These are phyloP conservation scores for Boehmeria nivea DNA, from an alignment of 306 rosid genomes.

Conservation along the genomic window DNA sequence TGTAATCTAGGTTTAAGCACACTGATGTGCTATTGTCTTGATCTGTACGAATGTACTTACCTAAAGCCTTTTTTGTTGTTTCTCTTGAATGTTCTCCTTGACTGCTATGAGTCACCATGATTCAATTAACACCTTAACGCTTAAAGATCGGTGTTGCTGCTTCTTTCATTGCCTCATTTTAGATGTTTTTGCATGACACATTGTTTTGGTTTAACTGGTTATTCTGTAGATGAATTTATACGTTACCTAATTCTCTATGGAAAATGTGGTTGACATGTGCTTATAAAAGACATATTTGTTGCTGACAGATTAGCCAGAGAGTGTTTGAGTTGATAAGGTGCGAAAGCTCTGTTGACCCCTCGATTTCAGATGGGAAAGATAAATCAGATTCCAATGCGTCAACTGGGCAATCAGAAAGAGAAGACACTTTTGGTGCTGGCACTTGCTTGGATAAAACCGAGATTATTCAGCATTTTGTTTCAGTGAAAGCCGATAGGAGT, in stretches of 20 bases:
- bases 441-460: conserved; percentile 26
- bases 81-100: no score
- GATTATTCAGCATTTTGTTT: conserved; percentile 22
- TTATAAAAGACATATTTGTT: conserved; percentile 16
- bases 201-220: not conserved
- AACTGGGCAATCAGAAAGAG: conserved; percentile 25
- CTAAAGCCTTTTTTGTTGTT: no score
- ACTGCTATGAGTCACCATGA: no score
- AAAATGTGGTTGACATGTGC: not conserved
- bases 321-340: conserved; percentile 64
- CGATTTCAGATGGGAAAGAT: conserved; percentile 29
- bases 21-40: not conserved
- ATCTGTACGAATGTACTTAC: no score
- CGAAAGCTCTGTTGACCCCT: conserved; percentile 27
- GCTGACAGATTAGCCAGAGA: conserved; percentile 77
- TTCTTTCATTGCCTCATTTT: no score
- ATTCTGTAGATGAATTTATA: not conserved
- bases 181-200: no score
- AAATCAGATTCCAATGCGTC: conserved; percentile 26
- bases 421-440: conserved; percentile 14
- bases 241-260: no score
- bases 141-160: no score
- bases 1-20: no score
- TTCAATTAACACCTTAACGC: no score
- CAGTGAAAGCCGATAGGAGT: conserved; percentile 37